Conservation (phyloP, 768 basidiomycete species). For the Calvatia gigantea region DNA sequence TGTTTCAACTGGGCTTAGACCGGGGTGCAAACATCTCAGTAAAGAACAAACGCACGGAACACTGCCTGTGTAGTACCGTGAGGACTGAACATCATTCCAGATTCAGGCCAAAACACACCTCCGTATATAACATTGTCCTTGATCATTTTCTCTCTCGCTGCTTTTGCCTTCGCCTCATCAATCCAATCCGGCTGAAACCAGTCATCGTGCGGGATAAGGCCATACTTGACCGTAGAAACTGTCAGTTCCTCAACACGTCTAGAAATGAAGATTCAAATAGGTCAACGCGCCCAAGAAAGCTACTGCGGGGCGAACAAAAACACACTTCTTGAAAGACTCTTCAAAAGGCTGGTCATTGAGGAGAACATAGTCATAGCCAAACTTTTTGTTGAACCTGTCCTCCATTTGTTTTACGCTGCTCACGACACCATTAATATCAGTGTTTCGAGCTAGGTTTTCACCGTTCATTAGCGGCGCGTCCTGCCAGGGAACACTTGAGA, state of each 20-base stretch:
- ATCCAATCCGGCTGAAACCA: slow-evolving; percentile 85
- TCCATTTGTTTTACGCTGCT: slow-evolving; percentile 77
- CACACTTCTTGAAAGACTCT: slow-evolving; percentile 66
- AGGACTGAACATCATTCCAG: slow-evolving; percentile 2
- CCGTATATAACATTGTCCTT: slow-evolving; percentile 66
- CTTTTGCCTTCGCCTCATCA: slow-evolving; percentile 67
- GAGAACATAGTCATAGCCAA: slow-evolving; percentile 81
- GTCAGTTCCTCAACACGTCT: slow-evolving; percentile 60
- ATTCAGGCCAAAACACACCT: slow-evolving; percentile 35
- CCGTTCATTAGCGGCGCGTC: background rate
- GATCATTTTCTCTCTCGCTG: slow-evolving; percentile 65
- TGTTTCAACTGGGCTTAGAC: slow-evolving; percentile 14
- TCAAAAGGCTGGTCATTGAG: slow-evolving; percentile 79
- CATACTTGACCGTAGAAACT: slow-evolving; percentile 62
- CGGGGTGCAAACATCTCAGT: background rate
- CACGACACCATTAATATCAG: slow-evolving; percentile 56
- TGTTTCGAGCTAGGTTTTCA: slow-evolving; percentile 46
- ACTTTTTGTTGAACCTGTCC: slow-evolving; percentile 87
- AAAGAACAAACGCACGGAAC: slow-evolving; percentile 54
- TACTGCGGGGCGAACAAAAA: slow-evolving; percentile 2
- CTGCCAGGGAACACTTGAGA: background rate
- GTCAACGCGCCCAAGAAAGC: background rate
- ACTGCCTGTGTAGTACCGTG: slow-evolving; percentile 47
- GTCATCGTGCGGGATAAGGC: slow-evolving; percentile 70
- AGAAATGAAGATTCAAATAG: background rate